phyloP scores from a whole-genome alignment of 441 rosid species.

The Gossypium trilobum region DNA sequence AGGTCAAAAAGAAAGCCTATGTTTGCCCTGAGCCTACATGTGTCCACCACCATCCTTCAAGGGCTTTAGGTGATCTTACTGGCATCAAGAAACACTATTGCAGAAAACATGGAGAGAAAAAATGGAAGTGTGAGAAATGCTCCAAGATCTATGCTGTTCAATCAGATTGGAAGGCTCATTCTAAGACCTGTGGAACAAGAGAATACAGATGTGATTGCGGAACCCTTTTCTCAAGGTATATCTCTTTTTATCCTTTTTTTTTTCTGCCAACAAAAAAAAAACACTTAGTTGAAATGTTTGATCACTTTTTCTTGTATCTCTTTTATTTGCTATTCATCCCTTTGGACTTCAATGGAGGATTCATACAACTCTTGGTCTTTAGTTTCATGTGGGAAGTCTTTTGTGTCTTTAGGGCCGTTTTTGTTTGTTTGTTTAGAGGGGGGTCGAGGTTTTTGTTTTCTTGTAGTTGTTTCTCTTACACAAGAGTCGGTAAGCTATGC shows the following conservation, averaged over 20 bases:
- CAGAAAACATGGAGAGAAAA: constrained; percentile 55
- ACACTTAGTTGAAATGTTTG: too few relatives aligned
- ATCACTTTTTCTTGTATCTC: too few relatives aligned
- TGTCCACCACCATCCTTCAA: constrained; percentile 50
- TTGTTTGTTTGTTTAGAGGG: constrained; percentile 17
- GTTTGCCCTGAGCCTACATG: constrained; percentile 52
- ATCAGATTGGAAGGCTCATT: constrained; percentile 59
- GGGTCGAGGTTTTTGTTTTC: neutral
- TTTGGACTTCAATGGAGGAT: constrained; percentile 15
- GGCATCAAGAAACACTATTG: constrained; percentile 54
- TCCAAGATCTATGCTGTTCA: constrained; percentile 59
- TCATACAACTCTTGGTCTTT: constrained; percentile 17
- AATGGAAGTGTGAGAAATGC: constrained; percentile 58
- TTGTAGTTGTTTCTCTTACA: constrained; percentile 21
- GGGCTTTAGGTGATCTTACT: constrained; percentile 54
- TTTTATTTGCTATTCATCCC: constrained; percentile 1
- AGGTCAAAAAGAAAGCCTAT: constrained; percentile 41
- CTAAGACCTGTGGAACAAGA: constrained; percentile 63
- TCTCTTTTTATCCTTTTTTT: neutral
- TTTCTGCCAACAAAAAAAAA: neutral
- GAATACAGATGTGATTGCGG: constrained; percentile 77
- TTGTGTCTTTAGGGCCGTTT: constrained; percentile 7
- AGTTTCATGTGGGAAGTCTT: constrained; percentile 19
- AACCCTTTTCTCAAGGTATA: constrained; percentile 63
- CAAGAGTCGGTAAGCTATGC: constrained; percentile 26